Evolutionary conservation across 306 rosid genomes (phyloP).

Genomic region (Fagus crenata): DNA sequence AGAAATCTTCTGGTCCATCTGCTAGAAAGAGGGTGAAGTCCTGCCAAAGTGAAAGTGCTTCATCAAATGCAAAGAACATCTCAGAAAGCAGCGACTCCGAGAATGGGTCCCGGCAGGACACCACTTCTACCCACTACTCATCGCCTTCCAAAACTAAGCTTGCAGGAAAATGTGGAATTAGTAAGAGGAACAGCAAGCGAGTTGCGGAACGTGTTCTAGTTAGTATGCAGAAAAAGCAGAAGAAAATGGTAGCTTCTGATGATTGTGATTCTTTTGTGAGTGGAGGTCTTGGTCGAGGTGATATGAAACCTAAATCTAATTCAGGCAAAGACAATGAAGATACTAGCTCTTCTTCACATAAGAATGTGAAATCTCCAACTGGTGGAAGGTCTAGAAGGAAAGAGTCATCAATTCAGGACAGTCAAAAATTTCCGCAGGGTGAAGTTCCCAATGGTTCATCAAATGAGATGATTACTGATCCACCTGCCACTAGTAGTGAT

Average conservation of each 20-base stretch:
- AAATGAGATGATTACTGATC: constrained; percentile 58
- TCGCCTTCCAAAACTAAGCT: constrained; percentile 57
- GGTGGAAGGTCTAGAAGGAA: constrained; percentile 49
- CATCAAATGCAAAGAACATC: constrained; percentile 81
- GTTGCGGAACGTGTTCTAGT: constrained; percentile 89
- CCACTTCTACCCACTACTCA: constrained; percentile 46
- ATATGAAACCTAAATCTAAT: constrained; percentile 47
- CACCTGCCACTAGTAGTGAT: constrained; percentile 56
- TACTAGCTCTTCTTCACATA: constrained; percentile 42
- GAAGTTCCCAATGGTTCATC: constrained; percentile 56
- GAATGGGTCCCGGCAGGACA: constrained; percentile 68
- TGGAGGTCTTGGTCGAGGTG: constrained; percentile 46
- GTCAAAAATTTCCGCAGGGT: constrained; percentile 42
- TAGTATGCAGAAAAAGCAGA: constrained; percentile 88
- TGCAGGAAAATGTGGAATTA: constrained; percentile 54
- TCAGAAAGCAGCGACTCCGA: constrained; percentile 97
- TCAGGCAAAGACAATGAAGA: constrained; percentile 45
- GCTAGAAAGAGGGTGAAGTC: constrained; percentile 60
- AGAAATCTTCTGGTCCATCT: constrained; percentile 52
- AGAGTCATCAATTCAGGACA: constrained; percentile 33
- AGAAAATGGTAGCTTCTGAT: constrained; percentile 72
- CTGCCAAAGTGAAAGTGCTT: constrained; percentile 88
- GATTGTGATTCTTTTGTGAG: constrained; percentile 84
- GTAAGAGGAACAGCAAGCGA: constrained; percentile 90
- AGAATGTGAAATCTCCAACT: constrained; percentile 39